These are phyloP conservation scores for Uronychia binucleata DNA, from an alignment of 73 alveolate genomes.

Conservation along the genomic window DNA sequence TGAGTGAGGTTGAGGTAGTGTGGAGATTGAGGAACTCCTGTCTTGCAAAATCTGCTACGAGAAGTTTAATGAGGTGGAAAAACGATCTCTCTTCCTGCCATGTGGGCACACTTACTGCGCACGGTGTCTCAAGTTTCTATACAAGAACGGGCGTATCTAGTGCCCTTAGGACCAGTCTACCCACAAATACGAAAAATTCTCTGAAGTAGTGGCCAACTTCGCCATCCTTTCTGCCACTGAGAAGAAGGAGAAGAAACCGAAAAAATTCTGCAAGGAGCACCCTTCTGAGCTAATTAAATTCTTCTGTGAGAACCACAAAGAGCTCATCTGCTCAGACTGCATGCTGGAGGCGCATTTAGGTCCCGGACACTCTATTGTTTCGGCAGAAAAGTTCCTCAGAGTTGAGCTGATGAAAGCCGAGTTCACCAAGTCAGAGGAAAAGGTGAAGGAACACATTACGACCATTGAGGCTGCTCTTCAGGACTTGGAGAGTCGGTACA, in stretches of 20 bases:
- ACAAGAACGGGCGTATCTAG: constrained; percentile 1
- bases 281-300: constrained; percentile 20
- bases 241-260: not conserved
- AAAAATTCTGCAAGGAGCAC: constrained; percentile 23
- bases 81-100: constrained; percentile 62
- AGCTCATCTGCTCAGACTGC: constrained; percentile 31
- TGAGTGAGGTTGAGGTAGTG: constrained; percentile 9
- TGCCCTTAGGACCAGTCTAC: constrained; percentile 62
- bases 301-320: constrained; percentile 10
- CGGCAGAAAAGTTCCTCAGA: constrained; percentile 6
- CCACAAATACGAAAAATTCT: constrained; percentile 20
- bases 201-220: constrained; percentile 24
- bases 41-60: constrained; percentile 60
- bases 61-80: constrained; percentile 39
- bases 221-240: constrained; percentile 10
- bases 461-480: not conserved
- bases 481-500: not conserved
- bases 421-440: constrained; percentile 1
- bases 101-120: constrained; percentile 73
- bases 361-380: constrained; percentile 8
- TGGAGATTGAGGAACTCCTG: constrained; percentile 31
- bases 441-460: not conserved
- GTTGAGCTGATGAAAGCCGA: constrained; percentile 14
- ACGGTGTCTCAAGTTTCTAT: constrained; percentile 34
- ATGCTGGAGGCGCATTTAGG: constrained; percentile 20